Evolutionary conservation across 2,329 filamentous ascomycete species (phyloP), one percentile per base, ranked within the genome.

Genomic region (Ampelomyces quisqualis): DNA sequence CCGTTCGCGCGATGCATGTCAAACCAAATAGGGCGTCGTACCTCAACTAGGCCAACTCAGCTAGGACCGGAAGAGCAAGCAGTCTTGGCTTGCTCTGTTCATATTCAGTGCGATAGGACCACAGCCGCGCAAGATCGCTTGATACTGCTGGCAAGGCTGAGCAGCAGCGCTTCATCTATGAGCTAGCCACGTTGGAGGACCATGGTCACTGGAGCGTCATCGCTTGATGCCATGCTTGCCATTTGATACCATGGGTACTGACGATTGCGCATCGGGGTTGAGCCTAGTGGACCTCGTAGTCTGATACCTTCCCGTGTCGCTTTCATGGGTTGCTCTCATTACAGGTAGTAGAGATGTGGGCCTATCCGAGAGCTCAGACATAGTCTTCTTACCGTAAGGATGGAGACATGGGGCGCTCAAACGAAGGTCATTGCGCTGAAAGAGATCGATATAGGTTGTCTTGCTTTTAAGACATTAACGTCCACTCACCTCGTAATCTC

Each of bases 1-100:
- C 60, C 61, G 60, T 58, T 56, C 49, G 55, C 53, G 32, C 47
- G 10, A 46, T 60, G 55, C 47, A 58, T 42, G 48, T 46, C 51
- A 47, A 34, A 40, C 53, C 62, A 62, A 64, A 60, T 53, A 56
- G 47, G 52, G 47, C 42, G 46, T 55, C 42, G 47, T 41, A 46
- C 44, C 37, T 35, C 34, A 40, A 45, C 47, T 23, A 26, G 29
- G 55, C 58, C 62, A 64, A 45, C 59, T 56, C 59, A 61, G 43
- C 45, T 57, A 57, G 51, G 38, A 54, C 53, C 31, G 51, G 43
- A 53, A 43, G 35, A 59, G 53, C 60, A 62, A 58, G 52, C 55
- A 49, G 37, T 29, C 33, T 40, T 40, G 36, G 39, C 36, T 46
- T 18, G 34, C 34, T 38, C 38, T 24, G 32, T 40, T 36, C 19